A percentile compares a stretch with the other conserved stretches of the same genome.
Conservation (phyloP, 345 rosid genomes). For the Salix udensis region DNA sequence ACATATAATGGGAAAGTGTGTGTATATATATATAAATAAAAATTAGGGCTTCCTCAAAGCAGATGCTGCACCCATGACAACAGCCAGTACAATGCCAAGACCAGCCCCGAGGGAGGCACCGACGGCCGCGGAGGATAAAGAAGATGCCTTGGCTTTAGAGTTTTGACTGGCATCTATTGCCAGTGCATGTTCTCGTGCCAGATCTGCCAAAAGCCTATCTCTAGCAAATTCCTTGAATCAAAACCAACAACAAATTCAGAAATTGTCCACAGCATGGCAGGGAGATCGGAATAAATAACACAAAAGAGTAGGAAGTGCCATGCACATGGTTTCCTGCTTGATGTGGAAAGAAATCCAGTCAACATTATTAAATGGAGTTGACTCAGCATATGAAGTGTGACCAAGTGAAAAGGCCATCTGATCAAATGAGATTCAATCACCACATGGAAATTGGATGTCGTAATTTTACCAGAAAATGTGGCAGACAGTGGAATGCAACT, state of each 20-base stretch:
- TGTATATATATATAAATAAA: neutral
- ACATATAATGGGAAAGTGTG: neutral
- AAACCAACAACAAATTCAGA: conserved; percentile 1
- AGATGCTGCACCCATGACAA: conserved; percentile 96
- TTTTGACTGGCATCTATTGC: conserved; percentile 32
- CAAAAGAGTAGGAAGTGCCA: no score
- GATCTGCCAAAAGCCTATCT: conserved; percentile 53
- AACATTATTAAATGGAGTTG: neutral
- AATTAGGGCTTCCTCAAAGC: conserved; percentile 81
- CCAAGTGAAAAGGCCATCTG: no score
- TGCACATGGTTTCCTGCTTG: no score
- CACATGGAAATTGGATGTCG: no score
- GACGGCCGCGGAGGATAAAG: conserved; percentile 74
- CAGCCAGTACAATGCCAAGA: conserved; percentile 81
- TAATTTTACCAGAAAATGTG: no score
- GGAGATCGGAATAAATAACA: neutral
- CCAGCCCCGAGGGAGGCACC: conserved; percentile 99
- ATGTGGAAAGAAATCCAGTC: neutral
- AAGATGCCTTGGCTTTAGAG: conserved; percentile 53
- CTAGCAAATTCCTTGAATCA: conserved; percentile 66
- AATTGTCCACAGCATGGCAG: neutral
- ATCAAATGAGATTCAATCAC: no score
- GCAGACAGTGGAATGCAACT: no score
- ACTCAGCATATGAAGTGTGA: no score
- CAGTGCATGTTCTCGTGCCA: conserved; percentile 44